Conservation (phyloP, 306 rosid genomes). For the Sicyos edulis region DNA sequence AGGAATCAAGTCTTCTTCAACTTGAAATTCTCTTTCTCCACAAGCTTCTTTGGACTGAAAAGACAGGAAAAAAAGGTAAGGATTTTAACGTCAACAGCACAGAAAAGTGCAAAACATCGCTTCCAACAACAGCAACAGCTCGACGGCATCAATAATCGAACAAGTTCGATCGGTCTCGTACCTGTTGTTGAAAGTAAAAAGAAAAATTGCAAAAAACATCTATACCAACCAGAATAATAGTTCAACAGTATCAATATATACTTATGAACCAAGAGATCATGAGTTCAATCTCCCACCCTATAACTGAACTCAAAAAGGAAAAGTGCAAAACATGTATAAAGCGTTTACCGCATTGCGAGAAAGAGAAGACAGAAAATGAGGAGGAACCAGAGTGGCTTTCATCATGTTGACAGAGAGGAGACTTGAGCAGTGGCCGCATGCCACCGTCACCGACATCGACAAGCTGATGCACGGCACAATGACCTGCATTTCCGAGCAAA, state of each 20-base stretch:
- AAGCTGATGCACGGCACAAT: constrained; percentile 93
- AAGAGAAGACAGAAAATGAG: constrained; percentile 70
- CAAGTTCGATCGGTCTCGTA: no score
- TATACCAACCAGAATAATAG: no score
- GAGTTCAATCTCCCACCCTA: no score
- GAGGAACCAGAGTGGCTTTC: constrained; percentile 77
- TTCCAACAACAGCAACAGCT: no score
- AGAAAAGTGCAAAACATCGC: background rate
- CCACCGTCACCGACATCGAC: constrained; percentile 74
- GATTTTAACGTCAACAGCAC: background rate
- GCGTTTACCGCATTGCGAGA: constrained; percentile 15
- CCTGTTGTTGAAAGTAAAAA: no score
- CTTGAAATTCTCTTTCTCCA: constrained; percentile 32
- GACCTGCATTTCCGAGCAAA: constrained; percentile 39
- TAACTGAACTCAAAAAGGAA: no score
- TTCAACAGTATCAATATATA: no score
- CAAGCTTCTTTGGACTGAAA: constrained; percentile 13
- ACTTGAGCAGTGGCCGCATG: constrained; percentile 86
- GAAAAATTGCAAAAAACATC: no score
- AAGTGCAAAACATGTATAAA: background rate
- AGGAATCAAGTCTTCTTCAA: constrained; percentile 35
- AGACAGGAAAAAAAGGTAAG: background rate
- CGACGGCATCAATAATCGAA: no score
- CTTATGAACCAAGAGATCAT: no score
- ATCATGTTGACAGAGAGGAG: constrained; percentile 80